Evolutionary conservation across 148 eudicot genomes (phyloP).

Genomic region (Talinum fruticosum): DNA sequence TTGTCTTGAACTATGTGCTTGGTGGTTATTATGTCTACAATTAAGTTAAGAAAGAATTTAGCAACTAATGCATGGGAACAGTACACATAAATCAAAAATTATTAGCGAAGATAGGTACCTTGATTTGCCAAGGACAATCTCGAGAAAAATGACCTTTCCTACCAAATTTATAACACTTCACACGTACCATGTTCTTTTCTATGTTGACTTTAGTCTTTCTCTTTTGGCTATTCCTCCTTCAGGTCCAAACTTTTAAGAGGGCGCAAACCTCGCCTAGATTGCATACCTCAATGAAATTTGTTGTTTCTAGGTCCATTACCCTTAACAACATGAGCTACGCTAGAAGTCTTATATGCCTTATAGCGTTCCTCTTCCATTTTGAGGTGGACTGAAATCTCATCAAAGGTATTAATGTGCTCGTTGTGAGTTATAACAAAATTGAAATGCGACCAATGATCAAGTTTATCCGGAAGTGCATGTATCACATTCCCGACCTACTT

Average conservation of each 20-base stretch:
- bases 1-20: too few relatives aligned
- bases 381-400: not conserved
- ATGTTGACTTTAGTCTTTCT: not conserved
- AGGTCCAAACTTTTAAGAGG: not conserved
- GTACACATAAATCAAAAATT: not conserved
- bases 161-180: not conserved
- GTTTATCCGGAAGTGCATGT: not conserved
- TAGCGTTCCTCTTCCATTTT: not conserved
- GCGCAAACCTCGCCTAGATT: not conserved
- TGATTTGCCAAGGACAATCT: not conserved
- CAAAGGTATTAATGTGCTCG: not conserved
- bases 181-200: not conserved
- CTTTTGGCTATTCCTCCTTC: not conserved
- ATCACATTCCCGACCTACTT: not conserved
- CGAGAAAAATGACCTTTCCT: not conserved
- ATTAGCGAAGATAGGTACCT: not conserved
- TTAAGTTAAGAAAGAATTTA: too few relatives aligned
- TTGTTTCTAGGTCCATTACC: not conserved
- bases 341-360: not conserved
- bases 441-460: not conserved
- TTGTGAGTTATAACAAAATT: not conserved
- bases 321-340: not conserved
- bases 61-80: too few relatives aligned
- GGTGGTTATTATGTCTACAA: too few relatives aligned
- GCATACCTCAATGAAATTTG: not conserved